Percentiles rank a stretch among this genome's conserved stretches.
Conservation (phyloP, 306 rosid genomes). For the Rosa chinensis region DNA sequence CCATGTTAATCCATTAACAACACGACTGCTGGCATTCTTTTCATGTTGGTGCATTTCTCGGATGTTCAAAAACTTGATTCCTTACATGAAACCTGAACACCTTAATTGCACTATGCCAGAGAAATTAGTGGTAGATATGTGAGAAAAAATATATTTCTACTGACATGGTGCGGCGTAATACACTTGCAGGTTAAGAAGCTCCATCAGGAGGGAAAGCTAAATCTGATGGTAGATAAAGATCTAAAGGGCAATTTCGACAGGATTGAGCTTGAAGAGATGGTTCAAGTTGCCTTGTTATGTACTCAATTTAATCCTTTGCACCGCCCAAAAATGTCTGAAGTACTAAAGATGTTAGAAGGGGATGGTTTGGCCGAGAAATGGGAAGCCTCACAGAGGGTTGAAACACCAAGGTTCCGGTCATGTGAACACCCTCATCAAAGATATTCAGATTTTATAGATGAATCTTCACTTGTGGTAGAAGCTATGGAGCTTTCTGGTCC, state of each 20-base stretch:
- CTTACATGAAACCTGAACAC: neutral
- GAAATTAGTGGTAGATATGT: neutral
- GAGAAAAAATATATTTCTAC: neutral
- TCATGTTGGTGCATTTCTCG: neutral
- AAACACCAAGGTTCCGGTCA: constrained; percentile 63
- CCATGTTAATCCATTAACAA: neutral
- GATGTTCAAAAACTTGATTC: neutral
- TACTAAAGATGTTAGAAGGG: constrained; percentile 91
- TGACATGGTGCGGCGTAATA: constrained; percentile 3
- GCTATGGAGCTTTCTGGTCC: constrained; percentile 99
- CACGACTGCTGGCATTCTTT: constrained; percentile 10
- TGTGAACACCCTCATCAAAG: constrained; percentile 68
- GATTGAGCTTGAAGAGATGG: constrained; percentile 89
- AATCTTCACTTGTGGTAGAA: constrained; percentile 85
- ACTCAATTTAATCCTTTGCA: constrained; percentile 87
- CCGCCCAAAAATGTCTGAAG: constrained; percentile 97
- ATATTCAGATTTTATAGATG: constrained; percentile 88
- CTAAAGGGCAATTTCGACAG: constrained; percentile 63
- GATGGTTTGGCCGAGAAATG: constrained; percentile 97
- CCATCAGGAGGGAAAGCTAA: constrained; percentile 78
- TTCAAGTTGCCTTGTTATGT: constrained; percentile 85
- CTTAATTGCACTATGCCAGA: neutral
- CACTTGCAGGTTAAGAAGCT: constrained; percentile 81
- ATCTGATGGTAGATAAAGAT: constrained; percentile 87
- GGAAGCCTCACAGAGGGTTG: constrained; percentile 86